Base-by-base conservation (phyloP, 1,284 basidiomycete species). In the Puccinia polysora region DNA sequence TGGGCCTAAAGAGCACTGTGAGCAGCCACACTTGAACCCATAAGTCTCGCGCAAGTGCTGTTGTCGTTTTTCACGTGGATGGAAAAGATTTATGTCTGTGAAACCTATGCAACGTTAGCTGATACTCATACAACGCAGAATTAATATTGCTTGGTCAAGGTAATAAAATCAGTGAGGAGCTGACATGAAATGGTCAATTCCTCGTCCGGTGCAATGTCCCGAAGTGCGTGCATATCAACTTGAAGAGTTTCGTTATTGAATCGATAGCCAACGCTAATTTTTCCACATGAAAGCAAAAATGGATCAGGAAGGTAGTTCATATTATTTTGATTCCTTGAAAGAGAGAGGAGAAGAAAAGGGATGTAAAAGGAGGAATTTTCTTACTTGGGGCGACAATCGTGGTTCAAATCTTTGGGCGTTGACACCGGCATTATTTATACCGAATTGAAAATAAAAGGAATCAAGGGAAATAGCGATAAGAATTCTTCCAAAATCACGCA, bases 21-120 rank as follows among this genome's bases (percentile, higher is more conserved):
- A 68, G 40, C 65, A 68, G 45, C 52, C 53, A 58, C 65, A 68
- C n/a, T 68, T 38, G 28, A 68, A 68, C 0, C 65, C 65, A 28
- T 68, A 68, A n/a, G 28, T n/a, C 8, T n/a, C 20, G 2, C 47
- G 36, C 18, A 68, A 53, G 14, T 18, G 10, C 20, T 43, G 10
- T 10, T 43, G 34, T 47, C 65, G 50, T 14, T 45, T 36, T 58
- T 56, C 53, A n/a, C 52, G 40, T 30, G 62, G 23, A 18, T 64
- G 15, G 1, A 49, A 8, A 25, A 64, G 25, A 14, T 50, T 50
- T 20, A 64, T 47, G 15, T 64, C 62, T 64, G 43, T 23, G n/a
- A 45, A 49, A 20, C n/a, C n/a, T n/a, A n/a, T n/a, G n/a, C n/a
- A 32, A 34, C 43, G 12, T 15, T 45, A 58, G 28, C 30, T 55